Conservation (phyloP, 768 basidiomycete species). For the Hericium rajendrae region DNA sequence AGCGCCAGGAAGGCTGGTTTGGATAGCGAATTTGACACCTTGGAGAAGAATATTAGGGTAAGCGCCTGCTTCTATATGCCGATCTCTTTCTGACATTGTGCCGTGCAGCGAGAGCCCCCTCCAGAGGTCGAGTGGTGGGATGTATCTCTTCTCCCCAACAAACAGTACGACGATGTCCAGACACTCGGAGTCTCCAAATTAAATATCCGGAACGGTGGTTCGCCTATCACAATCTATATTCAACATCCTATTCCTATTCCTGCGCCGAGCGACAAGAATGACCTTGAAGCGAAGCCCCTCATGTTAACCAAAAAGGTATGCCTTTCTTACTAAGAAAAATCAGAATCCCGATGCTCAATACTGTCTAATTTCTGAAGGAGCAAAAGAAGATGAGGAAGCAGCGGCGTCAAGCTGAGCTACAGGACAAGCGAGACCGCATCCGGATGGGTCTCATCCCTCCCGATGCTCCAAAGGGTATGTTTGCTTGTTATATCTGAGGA, state of each 20-base stretch:
- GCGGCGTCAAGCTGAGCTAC: slow-evolving; percentile 74
- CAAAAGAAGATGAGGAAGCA: slow-evolving; percentile 97
- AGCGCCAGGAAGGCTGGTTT: slow-evolving; percentile 88
- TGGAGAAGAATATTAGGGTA: slow-evolving; percentile 86
- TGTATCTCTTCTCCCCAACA: slow-evolving; percentile 68
- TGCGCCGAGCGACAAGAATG: slow-evolving; percentile 79
- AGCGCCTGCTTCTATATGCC: slow-evolving; percentile 14
- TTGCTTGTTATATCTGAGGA: not conserved
- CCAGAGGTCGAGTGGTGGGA: slow-evolving; percentile 99
- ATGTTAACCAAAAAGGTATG: slow-evolving; percentile 86
- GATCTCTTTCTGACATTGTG: not conserved
- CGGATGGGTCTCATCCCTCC: slow-evolving; percentile 95
- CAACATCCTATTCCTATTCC: slow-evolving; percentile 98
- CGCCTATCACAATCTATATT: slow-evolving; percentile 82
- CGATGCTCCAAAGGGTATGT: slow-evolving; percentile 84
- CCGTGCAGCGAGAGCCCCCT: slow-evolving; percentile 65
- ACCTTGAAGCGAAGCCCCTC: slow-evolving; percentile 68
- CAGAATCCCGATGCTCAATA: not conserved
- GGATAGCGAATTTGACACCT: slow-evolving; percentile 84
- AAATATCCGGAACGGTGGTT: slow-evolving; percentile 55
- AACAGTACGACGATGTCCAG: slow-evolving; percentile 68
- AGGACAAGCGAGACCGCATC: slow-evolving; percentile 91
- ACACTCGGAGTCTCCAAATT: slow-evolving; percentile 41
- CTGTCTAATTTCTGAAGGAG: slow-evolving; percentile 37
- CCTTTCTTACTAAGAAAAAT: not conserved